A percentile compares a stretch with the other conserved stretches of the same genome.
These are phyloP conservation scores for Termitomyces sp. DNA, from an alignment of 768 basidiomycete genomes.

Conservation along the genomic window DNA sequence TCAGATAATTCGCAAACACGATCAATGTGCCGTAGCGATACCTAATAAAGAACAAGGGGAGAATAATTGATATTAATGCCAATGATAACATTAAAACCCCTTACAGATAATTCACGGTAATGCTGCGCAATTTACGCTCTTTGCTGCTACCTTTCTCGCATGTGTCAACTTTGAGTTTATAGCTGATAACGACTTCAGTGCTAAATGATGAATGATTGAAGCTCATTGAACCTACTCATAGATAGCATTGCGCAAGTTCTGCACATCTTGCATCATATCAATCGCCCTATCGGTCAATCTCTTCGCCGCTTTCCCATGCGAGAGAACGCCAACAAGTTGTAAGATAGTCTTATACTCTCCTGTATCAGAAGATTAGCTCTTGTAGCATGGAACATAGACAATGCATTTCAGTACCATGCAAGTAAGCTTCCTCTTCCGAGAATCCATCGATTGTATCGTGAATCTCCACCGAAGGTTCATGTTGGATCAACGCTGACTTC, in stretches of 20 bases:
- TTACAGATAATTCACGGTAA: slow-evolving; percentile 87
- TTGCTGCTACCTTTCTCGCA: slow-evolving; percentile 76
- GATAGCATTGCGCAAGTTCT: slow-evolving; percentile 92
- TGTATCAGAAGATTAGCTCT: slow-evolving; percentile 20
- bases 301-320: slow-evolving; percentile 91
- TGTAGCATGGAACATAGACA: neutral
- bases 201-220: neutral
- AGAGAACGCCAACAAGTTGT: slow-evolving; percentile 88
- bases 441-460: slow-evolving; percentile 77
- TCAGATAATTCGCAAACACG: slow-evolving; percentile 91
- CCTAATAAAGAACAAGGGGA: slow-evolving; percentile 28
- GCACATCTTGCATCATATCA: slow-evolving; percentile 93
- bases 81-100: slow-evolving; percentile 5
- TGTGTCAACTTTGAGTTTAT: slow-evolving; percentile 86
- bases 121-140: slow-evolving; percentile 63
- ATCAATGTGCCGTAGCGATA: slow-evolving; percentile 90
- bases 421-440: slow-evolving; percentile 84
- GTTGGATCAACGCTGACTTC: slow-evolving; percentile 32
- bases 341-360: slow-evolving; percentile 97
- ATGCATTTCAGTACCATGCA: slow-evolving; percentile 52
- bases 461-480: slow-evolving; percentile 28
- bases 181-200: slow-evolving; percentile 39
- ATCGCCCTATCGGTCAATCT: slow-evolving; percentile 82
- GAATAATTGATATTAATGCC: neutral
- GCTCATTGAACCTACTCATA: slow-evolving; percentile 63